Percentiles rank a stretch among this genome's conserved stretches.
Conservation (phyloP, 2,329 filamentous ascomycete species). For the Dactylellina cionopaga region DNA sequence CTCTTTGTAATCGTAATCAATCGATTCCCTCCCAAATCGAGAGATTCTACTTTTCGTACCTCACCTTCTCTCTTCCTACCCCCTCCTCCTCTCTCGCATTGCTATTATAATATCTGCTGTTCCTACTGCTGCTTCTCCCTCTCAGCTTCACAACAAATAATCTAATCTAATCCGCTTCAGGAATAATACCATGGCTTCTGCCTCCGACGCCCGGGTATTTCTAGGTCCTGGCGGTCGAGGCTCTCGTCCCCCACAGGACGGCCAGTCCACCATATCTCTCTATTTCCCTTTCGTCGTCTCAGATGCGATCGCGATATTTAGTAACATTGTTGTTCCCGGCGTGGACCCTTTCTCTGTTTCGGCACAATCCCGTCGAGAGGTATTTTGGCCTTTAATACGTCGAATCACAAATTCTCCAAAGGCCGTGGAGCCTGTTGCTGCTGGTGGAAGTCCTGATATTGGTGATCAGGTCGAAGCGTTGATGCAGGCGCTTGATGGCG, state of each 20-base stretch:
- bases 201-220: constrained; percentile 32
- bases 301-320: constrained; percentile 34
- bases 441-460: constrained; percentile 29
- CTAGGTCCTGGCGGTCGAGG: constrained; percentile 32
- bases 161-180: no score
- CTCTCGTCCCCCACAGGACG: background rate
- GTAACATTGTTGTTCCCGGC: constrained; percentile 28
- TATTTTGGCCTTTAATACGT: constrained; percentile 37
- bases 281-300: constrained; percentile 44
- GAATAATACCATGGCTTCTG: background rate
- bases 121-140: no score
- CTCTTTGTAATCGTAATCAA: no score
- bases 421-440: constrained; percentile 27
- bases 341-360: constrained; percentile 35
- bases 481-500: constrained; percentile 19
- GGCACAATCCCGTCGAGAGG: constrained; percentile 23
- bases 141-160: no score
- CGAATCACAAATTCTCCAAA: constrained; percentile 41
- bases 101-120: no score
- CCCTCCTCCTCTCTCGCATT: no score
- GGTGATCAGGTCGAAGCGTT: constrained; percentile 37
- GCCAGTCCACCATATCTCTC: constrained; percentile 12
- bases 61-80: no score
- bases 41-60: no score
- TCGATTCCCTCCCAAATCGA: no score